Percentiles rank a stretch among this genome's conserved stretches.
These are phyloP conservation scores for Ascomycota sp. DNA, from an alignment of 2,329 filamentous ascomycete genomes.

Conservation along the genomic window DNA sequence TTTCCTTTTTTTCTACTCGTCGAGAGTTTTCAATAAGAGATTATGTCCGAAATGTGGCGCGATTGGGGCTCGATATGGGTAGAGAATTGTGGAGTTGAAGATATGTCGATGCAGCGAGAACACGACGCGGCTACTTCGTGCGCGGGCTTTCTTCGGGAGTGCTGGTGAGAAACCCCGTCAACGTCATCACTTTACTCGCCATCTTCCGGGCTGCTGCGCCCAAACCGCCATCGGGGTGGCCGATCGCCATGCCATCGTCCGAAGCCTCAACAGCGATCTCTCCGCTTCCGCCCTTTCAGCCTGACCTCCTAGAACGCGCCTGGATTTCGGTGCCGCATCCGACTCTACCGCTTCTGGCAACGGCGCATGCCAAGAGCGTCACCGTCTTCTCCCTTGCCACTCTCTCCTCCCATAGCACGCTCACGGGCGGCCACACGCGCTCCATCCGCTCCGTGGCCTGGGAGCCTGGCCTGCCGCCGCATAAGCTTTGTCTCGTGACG, in stretches of 20 bases:
- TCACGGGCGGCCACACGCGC: slow-evolving; percentile 76
- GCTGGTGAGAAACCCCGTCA: no score
- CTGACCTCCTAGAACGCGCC: slow-evolving; percentile 46
- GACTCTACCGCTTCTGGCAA: slow-evolving; percentile 70
- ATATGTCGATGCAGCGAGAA: no score
- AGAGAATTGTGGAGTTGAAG: no score
- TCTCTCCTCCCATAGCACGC: slow-evolving; percentile 56
- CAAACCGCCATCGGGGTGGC: no score
- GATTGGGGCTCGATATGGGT: no score
- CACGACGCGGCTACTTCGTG: no score
- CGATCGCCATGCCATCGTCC: background rate
- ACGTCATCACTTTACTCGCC: no score
- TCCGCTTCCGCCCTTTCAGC: slow-evolving; percentile 29
- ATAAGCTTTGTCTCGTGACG: slow-evolving; percentile 63
- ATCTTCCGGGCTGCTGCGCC: no score
- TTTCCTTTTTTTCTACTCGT: no score
- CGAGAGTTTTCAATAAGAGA: no score
- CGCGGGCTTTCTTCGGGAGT: no score
- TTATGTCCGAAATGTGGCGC: no score
- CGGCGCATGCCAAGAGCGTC: slow-evolving; percentile 68
- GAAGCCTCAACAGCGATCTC: slow-evolving; percentile 11
- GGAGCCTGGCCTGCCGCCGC: slow-evolving; percentile 49
- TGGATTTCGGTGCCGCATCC: slow-evolving; percentile 81
- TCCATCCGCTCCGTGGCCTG: slow-evolving; percentile 73
- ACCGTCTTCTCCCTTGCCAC: slow-evolving; percentile 76